Evolutionary conservation across 1,139 yeast genomes (phyloP), one percentile per base, ranked within the genome.

Genomic region (Kodamaea plutei): DNA sequence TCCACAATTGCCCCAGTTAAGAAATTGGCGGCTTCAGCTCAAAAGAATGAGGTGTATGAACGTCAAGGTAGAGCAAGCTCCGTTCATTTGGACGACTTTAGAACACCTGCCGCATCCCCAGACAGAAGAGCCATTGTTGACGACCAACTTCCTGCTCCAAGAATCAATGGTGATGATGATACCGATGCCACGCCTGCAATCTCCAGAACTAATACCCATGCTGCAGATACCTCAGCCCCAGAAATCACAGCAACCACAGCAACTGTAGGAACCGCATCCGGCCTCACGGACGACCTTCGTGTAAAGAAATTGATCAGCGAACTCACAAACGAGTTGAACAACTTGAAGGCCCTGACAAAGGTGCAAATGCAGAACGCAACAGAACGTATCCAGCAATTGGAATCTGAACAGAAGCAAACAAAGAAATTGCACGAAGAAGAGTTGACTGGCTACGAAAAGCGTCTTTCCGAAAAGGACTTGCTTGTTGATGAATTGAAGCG

Each of bases 311-410:
- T 64, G 16, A 60, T 72, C 15, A 46, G 49, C n/a, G 66, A 65
- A 28, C 54, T 76, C 30, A 71, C 76, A 13, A 47, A 49, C 15
- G 80, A 78, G 39, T 54, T 77, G 32, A 59, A 57, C 20, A 56
- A 58, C 15, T 56, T 77, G 43, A 73, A 64, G 41, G 35, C 56
- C 7, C 58, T 73, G 5, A 68, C 83, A 6, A 67, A 63, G 34
- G 52, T 55, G 4, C 78, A 75, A 41, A 76, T 78, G 53, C 69
- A 63, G 43, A 57, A 58, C 35, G 84, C 84, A 1, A 69, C 75
- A 28, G 68, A 65, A 25, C 69, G 65, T 38, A 75, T 77, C 28
- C 51, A 53, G 22, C 44, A 42, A n/a, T 54, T 78, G 29, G 80
- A 76, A 44, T 30, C 42, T 6, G 76, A 73, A 41, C 71, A 73